Conservation (phyloP, 1,284 basidiomycete species). For the Ceratobasidium papillatum region DNA sequence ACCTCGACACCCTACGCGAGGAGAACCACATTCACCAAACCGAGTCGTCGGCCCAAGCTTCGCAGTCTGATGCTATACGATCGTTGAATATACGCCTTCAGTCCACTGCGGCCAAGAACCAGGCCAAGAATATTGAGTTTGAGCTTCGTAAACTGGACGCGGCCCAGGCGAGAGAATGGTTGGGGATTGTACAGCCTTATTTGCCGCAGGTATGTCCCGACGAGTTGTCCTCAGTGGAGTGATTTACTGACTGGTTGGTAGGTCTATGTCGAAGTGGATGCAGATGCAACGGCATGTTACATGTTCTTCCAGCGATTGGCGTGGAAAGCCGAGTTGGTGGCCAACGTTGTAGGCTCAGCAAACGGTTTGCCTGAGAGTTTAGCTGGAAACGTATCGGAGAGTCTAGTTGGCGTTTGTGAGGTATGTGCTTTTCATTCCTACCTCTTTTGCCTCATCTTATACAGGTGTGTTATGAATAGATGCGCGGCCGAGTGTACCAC, state of each 20-base stretch:
- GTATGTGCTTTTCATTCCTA: no score
- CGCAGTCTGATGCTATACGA: slow-evolving; percentile 85
- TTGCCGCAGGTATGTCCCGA: slow-evolving; percentile 63
- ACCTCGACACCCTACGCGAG: slow-evolving; percentile 80
- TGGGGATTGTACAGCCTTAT: slow-evolving; percentile 60
- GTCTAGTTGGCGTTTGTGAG: slow-evolving; percentile 89
- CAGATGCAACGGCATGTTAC: slow-evolving; percentile 85
- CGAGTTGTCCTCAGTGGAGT: not conserved
- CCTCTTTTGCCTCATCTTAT: not conserved
- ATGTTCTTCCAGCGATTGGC: slow-evolving; percentile 90
- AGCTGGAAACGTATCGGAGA: slow-evolving; percentile 78
- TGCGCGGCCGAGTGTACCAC: slow-evolving; percentile 80
- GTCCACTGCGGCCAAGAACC: slow-evolving; percentile 86
- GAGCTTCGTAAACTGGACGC: slow-evolving; percentile 87
- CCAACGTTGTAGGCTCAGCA: slow-evolving; percentile 77
- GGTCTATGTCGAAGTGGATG: slow-evolving; percentile 84
- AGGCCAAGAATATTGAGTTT: slow-evolving; percentile 86
- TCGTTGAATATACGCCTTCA: slow-evolving; percentile 93
- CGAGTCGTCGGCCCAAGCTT: slow-evolving; percentile 77
- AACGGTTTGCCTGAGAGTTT: slow-evolving; percentile 86
- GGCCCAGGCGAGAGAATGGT: slow-evolving; percentile 77
- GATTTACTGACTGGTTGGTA: slow-evolving; percentile 55
- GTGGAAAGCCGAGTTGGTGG: slow-evolving; percentile 86
- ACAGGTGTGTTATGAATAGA: slow-evolving; percentile 55
- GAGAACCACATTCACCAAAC: slow-evolving; percentile 85